phyloP scores from a whole-genome alignment of 1,284 basidiomycete species.

The Amylostereum chailletii region DNA sequence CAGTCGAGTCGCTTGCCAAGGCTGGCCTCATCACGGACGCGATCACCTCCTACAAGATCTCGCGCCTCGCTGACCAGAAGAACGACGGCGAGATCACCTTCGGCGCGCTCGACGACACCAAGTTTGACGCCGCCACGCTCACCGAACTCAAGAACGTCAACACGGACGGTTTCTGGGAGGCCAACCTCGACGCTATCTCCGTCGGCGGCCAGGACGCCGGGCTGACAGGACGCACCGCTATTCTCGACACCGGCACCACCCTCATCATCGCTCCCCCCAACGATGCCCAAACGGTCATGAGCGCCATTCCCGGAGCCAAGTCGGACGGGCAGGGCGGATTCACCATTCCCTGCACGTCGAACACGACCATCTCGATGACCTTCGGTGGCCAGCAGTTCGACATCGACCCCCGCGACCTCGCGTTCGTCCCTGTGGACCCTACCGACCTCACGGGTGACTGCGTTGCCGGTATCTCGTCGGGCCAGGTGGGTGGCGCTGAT shows the following conservation, averaged over 20 bases:
- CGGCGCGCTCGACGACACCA: slow-evolving; percentile 67
- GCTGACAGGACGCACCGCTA: slow-evolving; percentile 54
- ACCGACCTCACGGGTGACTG: slow-evolving; percentile 64
- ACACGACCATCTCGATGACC: slow-evolving; percentile 52
- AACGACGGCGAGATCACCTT: slow-evolving; percentile 82
- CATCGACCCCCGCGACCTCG: slow-evolving; percentile 61
- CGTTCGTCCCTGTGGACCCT: slow-evolving; percentile 56
- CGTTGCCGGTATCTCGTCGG: slow-evolving; percentile 64
- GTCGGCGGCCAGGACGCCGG: slow-evolving; percentile 48
- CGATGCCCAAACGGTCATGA: slow-evolving; percentile 54
- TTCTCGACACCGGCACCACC: slow-evolving; percentile 76
- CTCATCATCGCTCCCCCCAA: slow-evolving; percentile 49
- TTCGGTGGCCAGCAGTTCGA: slow-evolving; percentile 58
- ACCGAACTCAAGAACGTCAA: slow-evolving; percentile 55
- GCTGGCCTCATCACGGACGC: slow-evolving; percentile 54
- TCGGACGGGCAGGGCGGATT: slow-evolving; percentile 60
- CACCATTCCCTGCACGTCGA: slow-evolving; percentile 72
- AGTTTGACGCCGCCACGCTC: slow-evolving; percentile 51
- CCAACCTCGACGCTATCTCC: slow-evolving; percentile 44
- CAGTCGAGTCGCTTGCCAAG: slow-evolving; percentile 64
- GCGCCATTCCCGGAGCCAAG: slow-evolving; percentile 53
- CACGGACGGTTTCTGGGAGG: slow-evolving; percentile 75
- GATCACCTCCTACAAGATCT: slow-evolving; percentile 77
- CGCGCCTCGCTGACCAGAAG: slow-evolving; percentile 60
- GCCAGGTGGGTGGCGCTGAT: slow-evolving; percentile 48